Evolutionary conservation across 768 basidiomycete species (phyloP).

Genomic region (Termitomyces sp.): DNA sequence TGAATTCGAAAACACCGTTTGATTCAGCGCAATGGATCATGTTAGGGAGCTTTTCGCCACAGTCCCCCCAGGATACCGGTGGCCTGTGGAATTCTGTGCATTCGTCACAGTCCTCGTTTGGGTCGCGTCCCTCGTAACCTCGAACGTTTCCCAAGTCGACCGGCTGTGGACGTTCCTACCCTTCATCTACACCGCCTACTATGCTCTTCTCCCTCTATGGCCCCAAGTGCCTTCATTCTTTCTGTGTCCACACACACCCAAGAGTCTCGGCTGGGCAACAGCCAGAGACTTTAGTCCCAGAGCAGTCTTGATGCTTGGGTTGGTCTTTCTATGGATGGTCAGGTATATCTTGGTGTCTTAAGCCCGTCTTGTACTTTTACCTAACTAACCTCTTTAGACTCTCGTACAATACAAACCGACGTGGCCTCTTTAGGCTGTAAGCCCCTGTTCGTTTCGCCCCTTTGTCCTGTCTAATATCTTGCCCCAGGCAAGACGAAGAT

Average conservation of each 20-base stretch:
- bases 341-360: conserved; percentile 28
- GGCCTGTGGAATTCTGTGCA: conserved; percentile 61
- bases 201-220: conserved; percentile 67
- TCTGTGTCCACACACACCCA: conserved; percentile 53
- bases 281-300: conserved; percentile 59
- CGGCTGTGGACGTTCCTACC: conserved; percentile 78
- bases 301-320: conserved; percentile 65
- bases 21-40: conserved; percentile 4
- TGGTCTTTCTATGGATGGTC: conserved; percentile 65
- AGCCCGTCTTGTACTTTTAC: conserved; percentile 4
- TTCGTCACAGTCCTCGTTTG: conserved; percentile 44
- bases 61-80: conserved; percentile 38
- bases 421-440: conserved; percentile 74
- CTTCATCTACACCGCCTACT: conserved; percentile 76
- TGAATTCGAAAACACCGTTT: too few species aligned
- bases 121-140: conserved; percentile 57
- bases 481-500: conserved; percentile 70
- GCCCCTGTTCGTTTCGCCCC: conserved; percentile 15
- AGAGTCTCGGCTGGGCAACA: conserved; percentile 30
- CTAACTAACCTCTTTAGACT: conserved; percentile 34
- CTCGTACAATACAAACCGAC: conserved; percentile 75
- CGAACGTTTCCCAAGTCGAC: conserved; percentile 86
- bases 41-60: conserved; percentile 9
- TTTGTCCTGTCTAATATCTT: neutral
- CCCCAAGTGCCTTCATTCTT: conserved; percentile 33